These are phyloP conservation scores for Brassica incana DNA, from an alignment of 345 rosid genomes.

Conservation along the genomic window DNA sequence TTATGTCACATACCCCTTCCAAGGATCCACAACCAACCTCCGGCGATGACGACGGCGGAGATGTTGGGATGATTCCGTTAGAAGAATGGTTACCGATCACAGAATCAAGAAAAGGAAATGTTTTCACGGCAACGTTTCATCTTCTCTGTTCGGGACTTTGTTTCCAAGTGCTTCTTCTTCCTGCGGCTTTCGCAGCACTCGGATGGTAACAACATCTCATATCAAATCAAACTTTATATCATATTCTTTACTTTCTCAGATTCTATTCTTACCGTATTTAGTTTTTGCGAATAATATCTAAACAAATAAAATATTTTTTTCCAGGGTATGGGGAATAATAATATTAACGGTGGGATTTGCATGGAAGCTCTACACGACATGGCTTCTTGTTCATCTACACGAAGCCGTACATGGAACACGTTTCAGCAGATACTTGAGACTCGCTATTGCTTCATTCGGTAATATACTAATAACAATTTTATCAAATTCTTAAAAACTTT, in stretches of 20 bases:
- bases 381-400: conserved; percentile 78
- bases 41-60: conserved; percentile 19
- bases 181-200: conserved; percentile 76
- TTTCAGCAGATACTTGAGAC: conserved; percentile 70
- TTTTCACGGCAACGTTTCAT: conserved; percentile 77
- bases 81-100: conserved; percentile 85
- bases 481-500: neutral
- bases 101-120: conserved; percentile 81
- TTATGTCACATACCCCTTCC: conserved; percentile 27
- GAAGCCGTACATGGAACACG: conserved; percentile 62
- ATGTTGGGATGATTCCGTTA: conserved; percentile 24
- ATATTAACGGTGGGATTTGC: conserved; percentile 53
- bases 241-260: neutral
- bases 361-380: conserved; percentile 82
- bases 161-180: conserved; percentile 81
- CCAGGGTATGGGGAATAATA: conserved; percentile 78
- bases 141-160: conserved; percentile 87
- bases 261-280: neutral
- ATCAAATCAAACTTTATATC: neutral
- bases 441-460: conserved; percentile 66
- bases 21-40: conserved; percentile 24
- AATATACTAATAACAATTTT: neutral
- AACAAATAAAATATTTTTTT: neutral
- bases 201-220: conserved; percentile 64
- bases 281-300: neutral